These are phyloP conservation scores for Chaetomium strumarium DNA, from an alignment of 2,329 filamentous ascomycete species.

Conservation along the genomic window DNA sequence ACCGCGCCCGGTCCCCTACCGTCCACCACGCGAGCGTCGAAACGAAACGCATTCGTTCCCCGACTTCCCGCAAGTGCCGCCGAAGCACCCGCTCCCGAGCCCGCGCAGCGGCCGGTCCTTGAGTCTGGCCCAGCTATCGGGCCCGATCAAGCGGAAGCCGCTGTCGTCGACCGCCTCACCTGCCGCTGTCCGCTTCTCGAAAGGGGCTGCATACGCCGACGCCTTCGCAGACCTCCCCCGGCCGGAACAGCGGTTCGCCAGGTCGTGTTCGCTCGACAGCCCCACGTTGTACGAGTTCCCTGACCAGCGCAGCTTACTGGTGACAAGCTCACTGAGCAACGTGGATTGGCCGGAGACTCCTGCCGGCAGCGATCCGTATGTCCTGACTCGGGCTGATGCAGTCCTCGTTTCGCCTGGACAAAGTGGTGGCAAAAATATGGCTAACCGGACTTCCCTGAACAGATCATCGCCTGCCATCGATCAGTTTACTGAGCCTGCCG, in stretches of 20 bases:
- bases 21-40: slow-evolving; percentile 14
- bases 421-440: slow-evolving; percentile 20
- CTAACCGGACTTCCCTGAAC: slow-evolving; percentile 17
- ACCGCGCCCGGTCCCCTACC: slow-evolving; percentile 15
- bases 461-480: slow-evolving; percentile 24
- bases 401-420: slow-evolving; percentile 10
- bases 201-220: slow-evolving; percentile 29
- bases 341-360: slow-evolving; percentile 21
- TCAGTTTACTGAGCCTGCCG: slow-evolving; percentile 17
- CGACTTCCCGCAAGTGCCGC: slow-evolving; percentile 11
- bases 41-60: slow-evolving; percentile 25
- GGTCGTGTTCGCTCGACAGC: slow-evolving; percentile 52
- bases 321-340: slow-evolving; percentile 16
- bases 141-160: slow-evolving; percentile 54
- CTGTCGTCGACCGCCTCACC: slow-evolving; percentile 51
- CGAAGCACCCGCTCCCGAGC: slow-evolving; percentile 24
- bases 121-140: slow-evolving; percentile 28
- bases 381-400: slow-evolving; percentile 7
- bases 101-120: slow-evolving; percentile 28
- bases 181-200: slow-evolving; percentile 43
- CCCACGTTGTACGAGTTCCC: slow-evolving; percentile 58
- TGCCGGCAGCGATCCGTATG: slow-evolving; percentile 25
- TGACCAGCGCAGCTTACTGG: slow-evolving; percentile 14
- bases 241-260: slow-evolving; percentile 49
- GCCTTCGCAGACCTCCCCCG: slow-evolving; percentile 38